Percentiles rank a stretch among this genome's conserved stretches.
phyloP scores from a whole-genome alignment of 768 basidiomycete genomes.

The Leccinum uliginosum region DNA sequence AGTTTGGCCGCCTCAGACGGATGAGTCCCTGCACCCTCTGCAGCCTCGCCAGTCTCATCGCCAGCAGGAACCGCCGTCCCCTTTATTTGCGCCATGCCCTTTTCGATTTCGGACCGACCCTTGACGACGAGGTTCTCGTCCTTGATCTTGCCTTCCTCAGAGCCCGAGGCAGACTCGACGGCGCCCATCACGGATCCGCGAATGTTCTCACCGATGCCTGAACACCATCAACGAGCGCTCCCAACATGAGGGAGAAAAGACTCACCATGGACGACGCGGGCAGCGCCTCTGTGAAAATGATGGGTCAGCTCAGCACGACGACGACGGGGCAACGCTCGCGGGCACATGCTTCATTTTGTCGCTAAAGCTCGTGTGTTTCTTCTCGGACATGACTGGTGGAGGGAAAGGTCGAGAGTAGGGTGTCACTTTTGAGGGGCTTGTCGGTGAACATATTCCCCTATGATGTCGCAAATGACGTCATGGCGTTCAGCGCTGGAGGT shows the following conservation, averaged over 20 bases:
- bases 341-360: constrained; percentile 13
- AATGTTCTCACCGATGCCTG: constrained; percentile 43
- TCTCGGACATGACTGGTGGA: not conserved
- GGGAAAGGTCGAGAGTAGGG: not conserved
- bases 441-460: not conserved
- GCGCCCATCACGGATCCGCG: constrained; percentile 41
- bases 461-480: constrained; percentile 16
- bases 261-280: constrained; percentile 34
- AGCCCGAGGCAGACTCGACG: constrained; percentile 31
- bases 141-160: constrained; percentile 21
- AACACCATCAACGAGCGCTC: not conserved
- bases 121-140: constrained; percentile 35
- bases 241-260: not conserved
- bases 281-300: constrained; percentile 28
- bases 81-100: constrained; percentile 34
- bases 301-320: not conserved
- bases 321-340: not conserved
- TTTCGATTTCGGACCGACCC: constrained; percentile 38
- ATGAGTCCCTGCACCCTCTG: not conserved
- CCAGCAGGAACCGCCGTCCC: constrained; percentile 5
- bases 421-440: not conserved
- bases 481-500: not conserved
- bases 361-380: constrained; percentile 3
- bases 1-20: not conserved
- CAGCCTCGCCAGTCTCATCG: not conserved